Evolutionary conservation across 2,329 filamentous ascomycete species (phyloP).

Genomic region (Epicoccum sorghinum): DNA sequence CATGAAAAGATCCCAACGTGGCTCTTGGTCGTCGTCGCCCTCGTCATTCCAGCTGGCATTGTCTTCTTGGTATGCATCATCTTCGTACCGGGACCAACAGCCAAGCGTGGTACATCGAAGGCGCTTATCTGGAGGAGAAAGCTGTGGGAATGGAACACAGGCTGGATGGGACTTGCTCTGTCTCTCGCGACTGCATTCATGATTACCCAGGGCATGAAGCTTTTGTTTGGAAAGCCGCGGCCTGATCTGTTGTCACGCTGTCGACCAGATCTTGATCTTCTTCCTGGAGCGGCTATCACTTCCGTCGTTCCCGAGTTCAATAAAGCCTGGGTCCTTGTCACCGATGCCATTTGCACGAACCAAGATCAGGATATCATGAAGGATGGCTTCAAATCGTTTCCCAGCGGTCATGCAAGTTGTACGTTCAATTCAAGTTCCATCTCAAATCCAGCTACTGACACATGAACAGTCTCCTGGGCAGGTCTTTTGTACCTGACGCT

Average conservation of each 20-base stretch:
- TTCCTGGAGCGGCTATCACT: constrained; percentile 63
- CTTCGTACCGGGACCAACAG: constrained; percentile 74
- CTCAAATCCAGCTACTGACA: not conserved
- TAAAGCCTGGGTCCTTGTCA: constrained; percentile 71
- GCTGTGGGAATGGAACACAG: constrained; percentile 88
- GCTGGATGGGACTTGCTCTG: constrained; percentile 80
- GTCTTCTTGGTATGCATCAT: constrained; percentile 71
- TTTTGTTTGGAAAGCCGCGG: constrained; percentile 67
- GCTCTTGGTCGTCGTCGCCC: constrained; percentile 67
- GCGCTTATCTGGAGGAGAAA: constrained; percentile 77
- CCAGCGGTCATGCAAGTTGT: constrained; percentile 76
- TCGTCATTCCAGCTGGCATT: constrained; percentile 69
- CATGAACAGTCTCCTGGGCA: constrained; percentile 66
- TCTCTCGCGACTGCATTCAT: constrained; percentile 75
- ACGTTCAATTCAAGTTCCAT: constrained; percentile 29
- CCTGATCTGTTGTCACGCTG: constrained; percentile 74
- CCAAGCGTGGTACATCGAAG: constrained; percentile 66
- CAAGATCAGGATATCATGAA: constrained; percentile 66
- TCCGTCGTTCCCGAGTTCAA: constrained; percentile 59
- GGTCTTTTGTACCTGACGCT: constrained; percentile 86
- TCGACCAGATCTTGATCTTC: constrained; percentile 70
- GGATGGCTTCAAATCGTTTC: constrained; percentile 86
- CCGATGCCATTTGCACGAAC: constrained; percentile 76
- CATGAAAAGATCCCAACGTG: constrained; percentile 74
- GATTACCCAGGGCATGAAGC: constrained; percentile 86